Conservation (phyloP, 352 stramenopile species). For the Globisporangium parvum region DNA sequence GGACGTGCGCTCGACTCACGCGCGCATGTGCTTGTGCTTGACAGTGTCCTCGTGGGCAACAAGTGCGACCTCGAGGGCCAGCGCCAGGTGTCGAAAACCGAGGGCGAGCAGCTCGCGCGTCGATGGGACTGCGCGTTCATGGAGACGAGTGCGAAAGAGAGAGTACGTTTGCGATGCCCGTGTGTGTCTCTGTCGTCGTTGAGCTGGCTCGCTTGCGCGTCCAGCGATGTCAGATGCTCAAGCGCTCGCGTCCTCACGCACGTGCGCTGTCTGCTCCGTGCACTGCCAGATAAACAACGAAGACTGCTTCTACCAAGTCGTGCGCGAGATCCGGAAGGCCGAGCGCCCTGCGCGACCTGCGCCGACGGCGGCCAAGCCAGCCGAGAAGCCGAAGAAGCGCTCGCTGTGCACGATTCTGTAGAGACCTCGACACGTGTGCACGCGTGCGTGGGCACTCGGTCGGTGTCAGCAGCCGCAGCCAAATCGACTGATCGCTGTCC, state of each 20-base stretch:
- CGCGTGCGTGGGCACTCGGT: not conserved
- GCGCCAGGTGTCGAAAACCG: conserved; percentile 56
- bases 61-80: conserved; percentile 82
- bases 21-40: not conserved
- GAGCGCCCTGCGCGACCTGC: conserved; percentile 54
- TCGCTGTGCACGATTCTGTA: conserved; percentile 46
- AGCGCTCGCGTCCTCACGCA: no score
- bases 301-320: conserved; percentile 87
- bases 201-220: no score
- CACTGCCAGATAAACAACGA: conserved; percentile 75
- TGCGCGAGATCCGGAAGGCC: conserved; percentile 80
- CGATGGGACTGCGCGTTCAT: conserved; percentile 85
- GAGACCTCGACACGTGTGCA: not conserved
- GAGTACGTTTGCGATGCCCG: conserved; percentile 45
- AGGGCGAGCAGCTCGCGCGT: conserved; percentile 61
- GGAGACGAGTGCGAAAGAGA: conserved; percentile 86
- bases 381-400: conserved; percentile 58
- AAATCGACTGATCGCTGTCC: not conserved
- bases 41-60: conserved; percentile 84
- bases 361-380: conserved; percentile 22
- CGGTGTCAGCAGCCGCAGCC: not conserved
- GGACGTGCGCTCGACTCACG: not conserved
- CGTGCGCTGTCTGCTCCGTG: not conserved
- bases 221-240: no score
- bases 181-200: not conserved